Conservation (phyloP, 2,329 filamentous ascomycete genomes). For the Bipolaris oryzae region DNA sequence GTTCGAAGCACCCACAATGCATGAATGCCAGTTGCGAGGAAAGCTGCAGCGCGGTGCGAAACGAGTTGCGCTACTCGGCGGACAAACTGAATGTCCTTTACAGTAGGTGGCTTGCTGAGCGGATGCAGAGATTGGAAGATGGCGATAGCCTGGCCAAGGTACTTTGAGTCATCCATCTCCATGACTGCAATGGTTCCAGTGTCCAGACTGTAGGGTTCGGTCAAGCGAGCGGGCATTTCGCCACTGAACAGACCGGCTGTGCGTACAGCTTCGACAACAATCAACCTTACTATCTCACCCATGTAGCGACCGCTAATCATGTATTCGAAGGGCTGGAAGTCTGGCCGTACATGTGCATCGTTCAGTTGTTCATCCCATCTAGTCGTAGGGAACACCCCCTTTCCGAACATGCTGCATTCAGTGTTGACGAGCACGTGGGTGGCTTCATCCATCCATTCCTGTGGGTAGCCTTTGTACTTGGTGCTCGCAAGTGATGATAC, state of each 20-base stretch:
- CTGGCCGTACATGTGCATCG: slow-evolving; percentile 60
- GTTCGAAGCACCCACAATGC: slow-evolving; percentile 64
- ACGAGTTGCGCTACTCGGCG: slow-evolving; percentile 60
- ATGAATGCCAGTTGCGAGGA: slow-evolving; percentile 67
- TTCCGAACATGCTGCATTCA: slow-evolving; percentile 70
- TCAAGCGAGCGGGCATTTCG: slow-evolving; percentile 60
- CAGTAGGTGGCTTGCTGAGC: slow-evolving; percentile 52
- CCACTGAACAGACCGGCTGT: slow-evolving; percentile 63
- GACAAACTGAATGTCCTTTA: slow-evolving; percentile 62
- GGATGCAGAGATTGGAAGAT: slow-evolving; percentile 60
- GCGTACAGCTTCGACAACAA: slow-evolving; percentile 65
- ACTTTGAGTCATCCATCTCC: slow-evolving; percentile 55
- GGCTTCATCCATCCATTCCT: slow-evolving; percentile 62
- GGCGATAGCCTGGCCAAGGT: slow-evolving; percentile 49
- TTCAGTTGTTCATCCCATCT: slow-evolving; percentile 68
- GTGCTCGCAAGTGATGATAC: slow-evolving; percentile 58
- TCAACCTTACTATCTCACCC: slow-evolving; percentile 66
- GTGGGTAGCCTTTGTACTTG: slow-evolving; percentile 63
- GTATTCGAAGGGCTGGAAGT: slow-evolving; percentile 70
- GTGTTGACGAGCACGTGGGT: slow-evolving; percentile 68
- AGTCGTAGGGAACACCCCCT: slow-evolving; percentile 63
- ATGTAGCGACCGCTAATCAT: slow-evolving; percentile 68
- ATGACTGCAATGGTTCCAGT: slow-evolving; percentile 64
- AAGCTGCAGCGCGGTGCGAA: slow-evolving; percentile 64
- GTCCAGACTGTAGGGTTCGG: slow-evolving; percentile 64